Base-by-base conservation (phyloP, 2,329 filamentous ascomycete genomes). In the Fusarium musae region DNA sequence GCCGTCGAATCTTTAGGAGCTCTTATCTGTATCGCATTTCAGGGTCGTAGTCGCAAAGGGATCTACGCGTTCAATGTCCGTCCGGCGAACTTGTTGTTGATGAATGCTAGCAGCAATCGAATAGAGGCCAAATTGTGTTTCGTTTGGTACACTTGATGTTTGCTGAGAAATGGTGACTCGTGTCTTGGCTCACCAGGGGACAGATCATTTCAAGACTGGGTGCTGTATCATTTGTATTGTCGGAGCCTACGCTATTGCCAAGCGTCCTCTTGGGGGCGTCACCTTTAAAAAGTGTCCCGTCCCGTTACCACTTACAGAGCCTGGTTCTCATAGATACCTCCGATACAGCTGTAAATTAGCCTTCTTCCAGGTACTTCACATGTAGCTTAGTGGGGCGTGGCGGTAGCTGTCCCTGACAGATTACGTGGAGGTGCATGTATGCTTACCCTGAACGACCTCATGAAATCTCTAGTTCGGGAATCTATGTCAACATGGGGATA, bases 21-120 rank as follows among this genome's bases (percentile, higher is more conserved):
- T 70, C 60, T 73, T 69, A 73, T 60, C 66, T 36, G 56, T 49
- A 59, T 74, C 66, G 71, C 71, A 73, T 72, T 54, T 59, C 65
- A 62, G 63, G 69, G 69, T 69, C 65, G 36, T 53, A 65, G 72
- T 74, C 75, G 72, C 75, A 77, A 77, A 73, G 62, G 44, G 57
- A 44, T 65, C 61, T 49, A 66, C 68, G 73, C 59, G 65, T 73
- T 62, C 50, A 60, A 50, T 66, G 72, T 77, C 72, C 74, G 65
- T 56, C 74, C 67, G 54, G 75, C 65, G 72, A 77, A 72, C 74
- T 65, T 19, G 36, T 21, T 32, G 32, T 69, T 58, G 36, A 36
- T 42, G 21, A 46, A 26, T 63, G 30, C 49, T 28, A 26, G 52
- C 28, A 49, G 36, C 19, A 34, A 34, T 46, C 26, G 42, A 53